phyloP scores from a whole-genome alignment of 768 basidiomycete species.

The Trametes maxima region DNA sequence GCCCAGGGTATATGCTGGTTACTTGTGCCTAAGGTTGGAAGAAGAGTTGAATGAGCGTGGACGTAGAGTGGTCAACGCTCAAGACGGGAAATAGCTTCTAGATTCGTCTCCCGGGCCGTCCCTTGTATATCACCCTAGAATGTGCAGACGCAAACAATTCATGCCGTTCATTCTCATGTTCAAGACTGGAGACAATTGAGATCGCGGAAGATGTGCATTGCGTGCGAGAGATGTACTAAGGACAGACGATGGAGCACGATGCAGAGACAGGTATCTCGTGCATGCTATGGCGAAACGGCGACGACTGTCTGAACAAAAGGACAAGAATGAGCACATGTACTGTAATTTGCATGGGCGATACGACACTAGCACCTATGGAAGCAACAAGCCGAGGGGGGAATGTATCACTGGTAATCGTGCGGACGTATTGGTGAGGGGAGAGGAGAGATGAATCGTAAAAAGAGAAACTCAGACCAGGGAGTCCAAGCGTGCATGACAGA shows the following conservation, averaged over 20 bases:
- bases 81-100: background rate
- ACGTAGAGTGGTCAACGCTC: background rate
- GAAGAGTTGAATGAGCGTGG: slow-evolving; percentile 17
- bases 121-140: background rate
- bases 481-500: slow-evolving; percentile 24
- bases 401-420: background rate
- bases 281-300: background rate
- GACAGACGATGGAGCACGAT: background rate
- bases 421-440: background rate
- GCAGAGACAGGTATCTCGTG: background rate
- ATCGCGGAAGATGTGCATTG: background rate
- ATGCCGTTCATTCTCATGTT: no score
- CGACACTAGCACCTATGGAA: slow-evolving; percentile 10
- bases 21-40: slow-evolving; percentile 28
- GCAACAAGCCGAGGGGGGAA: slow-evolving; percentile 3
- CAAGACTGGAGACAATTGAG: background rate
- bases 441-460: background rate
- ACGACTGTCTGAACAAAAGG: background rate
- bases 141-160: background rate
- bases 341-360: slow-evolving; percentile 17
- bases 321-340: slow-evolving; percentile 18
- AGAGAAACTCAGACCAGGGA: background rate
- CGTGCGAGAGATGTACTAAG: background rate
- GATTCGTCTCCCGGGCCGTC: background rate
- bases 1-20: slow-evolving; percentile 31